Conservation (phyloP, 768 basidiomycete species). For the Boletus tomentosulus region DNA sequence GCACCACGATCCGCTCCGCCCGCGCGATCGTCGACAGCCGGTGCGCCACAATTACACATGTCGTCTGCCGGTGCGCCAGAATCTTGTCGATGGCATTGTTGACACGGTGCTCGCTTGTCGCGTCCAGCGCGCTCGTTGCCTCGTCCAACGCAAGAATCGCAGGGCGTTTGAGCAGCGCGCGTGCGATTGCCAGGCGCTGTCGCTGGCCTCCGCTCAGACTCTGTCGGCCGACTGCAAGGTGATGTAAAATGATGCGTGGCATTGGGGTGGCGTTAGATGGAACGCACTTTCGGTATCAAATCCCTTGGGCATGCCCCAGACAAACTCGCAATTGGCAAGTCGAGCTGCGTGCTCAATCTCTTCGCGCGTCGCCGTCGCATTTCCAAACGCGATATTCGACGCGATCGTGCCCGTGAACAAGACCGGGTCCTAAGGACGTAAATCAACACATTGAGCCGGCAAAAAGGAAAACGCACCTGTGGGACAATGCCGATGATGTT, state of each 20-base stretch:
- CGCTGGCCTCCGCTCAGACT: slow-evolving; percentile 63
- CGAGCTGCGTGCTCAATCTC: slow-evolving; percentile 86
- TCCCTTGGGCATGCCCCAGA: slow-evolving; percentile 90
- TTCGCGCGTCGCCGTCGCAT: slow-evolving; percentile 65
- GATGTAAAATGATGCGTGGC: neutral
- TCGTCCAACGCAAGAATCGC: slow-evolving; percentile 86
- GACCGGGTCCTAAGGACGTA: slow-evolving; percentile 59
- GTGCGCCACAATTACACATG: slow-evolving; percentile 87
- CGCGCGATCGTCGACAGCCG: slow-evolving; percentile 85
- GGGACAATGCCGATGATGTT: slow-evolving; percentile 89
- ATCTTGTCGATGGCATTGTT: slow-evolving; percentile 89
- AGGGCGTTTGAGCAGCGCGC: slow-evolving; percentile 86
- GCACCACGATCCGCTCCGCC: slow-evolving; percentile 84
- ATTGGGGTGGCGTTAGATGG: slow-evolving; percentile 35
- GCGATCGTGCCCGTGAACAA: slow-evolving; percentile 92
- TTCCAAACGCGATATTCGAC: slow-evolving; percentile 90
- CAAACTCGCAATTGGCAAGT: slow-evolving; percentile 93
- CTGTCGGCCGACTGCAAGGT: slow-evolving; percentile 21
- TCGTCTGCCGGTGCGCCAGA: slow-evolving; percentile 71
- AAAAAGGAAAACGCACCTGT: slow-evolving; percentile 42
- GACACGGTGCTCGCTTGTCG: slow-evolving; percentile 80
- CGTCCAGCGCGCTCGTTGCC: slow-evolving; percentile 85
- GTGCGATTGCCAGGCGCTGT: slow-evolving; percentile 77
- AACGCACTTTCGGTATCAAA: slow-evolving; percentile 87
- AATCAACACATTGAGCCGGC: neutral